Conservation (phyloP, 2,329 filamentous ascomycete species). For the Biscogniauxia sp. region DNA sequence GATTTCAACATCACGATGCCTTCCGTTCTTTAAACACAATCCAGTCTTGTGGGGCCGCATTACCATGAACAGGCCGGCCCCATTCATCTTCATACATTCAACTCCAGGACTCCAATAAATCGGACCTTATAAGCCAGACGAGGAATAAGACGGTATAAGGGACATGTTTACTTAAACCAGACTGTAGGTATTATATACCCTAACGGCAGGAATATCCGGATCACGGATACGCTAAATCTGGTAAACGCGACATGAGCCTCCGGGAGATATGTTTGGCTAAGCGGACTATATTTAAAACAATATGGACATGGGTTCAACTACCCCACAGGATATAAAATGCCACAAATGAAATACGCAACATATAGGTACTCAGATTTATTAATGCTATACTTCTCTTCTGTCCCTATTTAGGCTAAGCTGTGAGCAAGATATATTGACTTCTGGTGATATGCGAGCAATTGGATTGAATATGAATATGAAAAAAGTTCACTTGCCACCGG, state of each 20-base stretch:
- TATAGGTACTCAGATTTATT: background rate
- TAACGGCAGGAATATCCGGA: background rate
- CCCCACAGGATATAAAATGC: background rate
- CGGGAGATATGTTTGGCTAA: background rate
- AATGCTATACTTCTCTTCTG: background rate
- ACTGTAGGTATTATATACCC: background rate
- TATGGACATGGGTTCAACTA: background rate
- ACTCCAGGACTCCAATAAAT: no score
- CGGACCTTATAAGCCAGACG: no score
- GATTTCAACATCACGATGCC: no score
- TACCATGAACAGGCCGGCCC: no score
- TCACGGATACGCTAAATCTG: background rate
- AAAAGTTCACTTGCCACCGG: background rate
- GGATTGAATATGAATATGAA: background rate
- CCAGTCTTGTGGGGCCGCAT: no score
- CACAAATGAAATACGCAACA: background rate
- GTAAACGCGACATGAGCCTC: background rate
- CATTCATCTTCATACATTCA: no score
- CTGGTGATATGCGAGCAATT: background rate
- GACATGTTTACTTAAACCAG: no score
- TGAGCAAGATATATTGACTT: background rate
- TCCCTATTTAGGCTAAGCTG: background rate
- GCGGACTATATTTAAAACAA: background rate
- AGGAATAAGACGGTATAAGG: no score
- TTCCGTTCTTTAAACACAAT: no score